Percentiles rank a stretch among this genome's conserved stretches.
Conservation (phyloP, 2,329 filamentous ascomycete species). For the Aspergillus unguis region DNA sequence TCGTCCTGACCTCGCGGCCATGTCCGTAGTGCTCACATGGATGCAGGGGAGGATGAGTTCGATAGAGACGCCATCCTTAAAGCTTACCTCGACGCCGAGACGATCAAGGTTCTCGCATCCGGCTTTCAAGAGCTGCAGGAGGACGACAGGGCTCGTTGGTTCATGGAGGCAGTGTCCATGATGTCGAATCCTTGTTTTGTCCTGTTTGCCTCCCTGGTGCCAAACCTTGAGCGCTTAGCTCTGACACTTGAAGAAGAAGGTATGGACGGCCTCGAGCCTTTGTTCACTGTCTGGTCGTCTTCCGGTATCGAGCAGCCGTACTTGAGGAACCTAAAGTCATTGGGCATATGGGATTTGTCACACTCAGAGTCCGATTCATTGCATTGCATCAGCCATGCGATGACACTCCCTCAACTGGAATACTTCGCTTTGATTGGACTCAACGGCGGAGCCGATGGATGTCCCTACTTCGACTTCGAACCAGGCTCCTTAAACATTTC, state of each 20-base stretch:
- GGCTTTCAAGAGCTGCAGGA: neutral
- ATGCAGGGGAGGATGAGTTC: neutral
- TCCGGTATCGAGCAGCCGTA: neutral
- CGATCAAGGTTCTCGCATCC: neutral
- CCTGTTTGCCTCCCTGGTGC: neutral
- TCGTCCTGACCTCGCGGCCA: constrained; percentile 8
- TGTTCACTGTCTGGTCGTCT: neutral
- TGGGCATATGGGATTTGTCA: neutral
- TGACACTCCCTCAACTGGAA: constrained; percentile 8
- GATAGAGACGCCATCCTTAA: neutral
- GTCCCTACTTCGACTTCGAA: constrained; percentile 3
- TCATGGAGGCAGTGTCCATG: neutral
- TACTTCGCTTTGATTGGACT: neutral
- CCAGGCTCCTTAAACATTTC: constrained; percentile 1
- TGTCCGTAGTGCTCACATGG: neutral
- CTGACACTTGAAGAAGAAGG: neutral
- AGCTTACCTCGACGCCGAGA: neutral
- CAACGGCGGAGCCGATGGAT: neutral
- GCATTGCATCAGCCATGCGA: neutral
- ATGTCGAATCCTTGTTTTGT: constrained; percentile 2
- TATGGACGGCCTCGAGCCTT: neutral
- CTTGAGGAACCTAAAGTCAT: neutral
- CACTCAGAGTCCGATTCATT: neutral
- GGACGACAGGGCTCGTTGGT: neutral
- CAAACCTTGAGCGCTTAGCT: constrained; percentile 2